Percentiles rank a stretch among this genome's conserved stretches.
phyloP scores from a whole-genome alignment of 2,329 filamentous ascomycete species.

The Fusarium verticillioides region DNA sequence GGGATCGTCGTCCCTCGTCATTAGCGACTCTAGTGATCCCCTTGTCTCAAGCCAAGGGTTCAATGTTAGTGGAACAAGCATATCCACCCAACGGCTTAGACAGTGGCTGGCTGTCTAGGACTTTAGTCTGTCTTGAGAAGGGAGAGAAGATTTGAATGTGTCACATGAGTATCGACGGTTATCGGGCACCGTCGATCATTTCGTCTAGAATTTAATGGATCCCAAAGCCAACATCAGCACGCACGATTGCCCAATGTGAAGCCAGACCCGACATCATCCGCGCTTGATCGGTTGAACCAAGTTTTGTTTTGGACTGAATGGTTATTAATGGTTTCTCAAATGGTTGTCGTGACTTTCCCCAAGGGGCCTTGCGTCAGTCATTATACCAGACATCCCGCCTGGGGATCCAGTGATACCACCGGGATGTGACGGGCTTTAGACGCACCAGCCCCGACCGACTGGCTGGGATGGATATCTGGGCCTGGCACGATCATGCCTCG shows the following conservation, averaged over 20 bases:
- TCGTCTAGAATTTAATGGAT: conserved; percentile 31
- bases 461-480: conserved; percentile 41
- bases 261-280: not conserved
- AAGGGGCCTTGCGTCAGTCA: not conserved
- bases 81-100: conserved; percentile 7
- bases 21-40: conserved; percentile 12
- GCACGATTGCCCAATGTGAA: not conserved
- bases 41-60: conserved; percentile 24
- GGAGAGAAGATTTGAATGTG: conserved; percentile 22
- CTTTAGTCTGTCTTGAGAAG: not conserved
- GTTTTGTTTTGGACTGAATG: not conserved
- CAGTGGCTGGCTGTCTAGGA: conserved; percentile 8
- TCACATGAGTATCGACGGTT: conserved; percentile 36
- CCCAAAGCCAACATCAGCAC: conserved; percentile 1
- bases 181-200: conserved; percentile 33
- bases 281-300: conserved; percentile 2
- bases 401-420: conserved; percentile 4
- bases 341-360: not conserved
- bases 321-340: not conserved
- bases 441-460: conserved; percentile 32
- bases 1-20: not conserved
- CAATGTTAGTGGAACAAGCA: not conserved
- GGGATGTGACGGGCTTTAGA: conserved; percentile 27
- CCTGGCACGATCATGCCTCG: conserved; percentile 20
- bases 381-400: not conserved